phyloP scores from a whole-genome alignment of 2,329 filamentous ascomycete genomes.

The Cytospora paraplurivora region DNA sequence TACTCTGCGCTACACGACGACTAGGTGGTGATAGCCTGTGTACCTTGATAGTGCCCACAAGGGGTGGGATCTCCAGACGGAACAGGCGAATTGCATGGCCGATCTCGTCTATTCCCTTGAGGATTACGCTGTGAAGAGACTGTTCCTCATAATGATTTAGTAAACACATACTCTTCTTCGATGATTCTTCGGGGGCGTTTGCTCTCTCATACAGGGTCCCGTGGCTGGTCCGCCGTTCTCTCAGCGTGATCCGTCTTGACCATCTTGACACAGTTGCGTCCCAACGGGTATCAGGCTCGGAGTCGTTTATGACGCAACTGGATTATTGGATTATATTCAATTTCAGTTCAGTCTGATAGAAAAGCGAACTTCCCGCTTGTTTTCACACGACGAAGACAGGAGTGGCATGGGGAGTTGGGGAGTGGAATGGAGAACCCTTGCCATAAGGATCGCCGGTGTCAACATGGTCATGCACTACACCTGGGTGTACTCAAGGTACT shows the following conservation, averaged over 20 bases:
- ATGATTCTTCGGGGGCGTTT: too few relatives aligned
- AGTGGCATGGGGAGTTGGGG: too few relatives aligned
- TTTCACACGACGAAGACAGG: too few relatives aligned
- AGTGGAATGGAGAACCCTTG: too few relatives aligned
- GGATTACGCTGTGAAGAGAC: conserved; percentile 61
- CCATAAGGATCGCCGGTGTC: neutral
- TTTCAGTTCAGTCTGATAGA: too few relatives aligned
- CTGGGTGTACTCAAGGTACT: too few relatives aligned
- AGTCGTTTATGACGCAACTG: neutral
- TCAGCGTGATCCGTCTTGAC: conserved; percentile 60
- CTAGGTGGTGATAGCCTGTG: conserved; percentile 10
- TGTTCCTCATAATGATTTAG: conserved; percentile 29
- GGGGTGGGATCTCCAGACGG: conserved; percentile 59
- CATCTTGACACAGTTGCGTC: conserved; percentile 22
- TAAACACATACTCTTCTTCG: neutral
- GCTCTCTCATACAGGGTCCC: conserved; percentile 54
- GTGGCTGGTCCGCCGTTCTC: conserved; percentile 73
- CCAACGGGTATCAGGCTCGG: neutral
- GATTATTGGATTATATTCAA: neutral
- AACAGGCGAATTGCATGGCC: conserved; percentile 71
- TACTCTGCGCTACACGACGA: too few relatives aligned
- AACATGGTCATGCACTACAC: too few relatives aligned
- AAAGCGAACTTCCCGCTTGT: too few relatives aligned
- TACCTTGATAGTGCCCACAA: conserved; percentile 51
- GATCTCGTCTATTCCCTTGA: conserved; percentile 63